Evolutionary conservation across 148 eudicot genomes (phyloP).

Genomic region (Chenopodium quinoa): DNA sequence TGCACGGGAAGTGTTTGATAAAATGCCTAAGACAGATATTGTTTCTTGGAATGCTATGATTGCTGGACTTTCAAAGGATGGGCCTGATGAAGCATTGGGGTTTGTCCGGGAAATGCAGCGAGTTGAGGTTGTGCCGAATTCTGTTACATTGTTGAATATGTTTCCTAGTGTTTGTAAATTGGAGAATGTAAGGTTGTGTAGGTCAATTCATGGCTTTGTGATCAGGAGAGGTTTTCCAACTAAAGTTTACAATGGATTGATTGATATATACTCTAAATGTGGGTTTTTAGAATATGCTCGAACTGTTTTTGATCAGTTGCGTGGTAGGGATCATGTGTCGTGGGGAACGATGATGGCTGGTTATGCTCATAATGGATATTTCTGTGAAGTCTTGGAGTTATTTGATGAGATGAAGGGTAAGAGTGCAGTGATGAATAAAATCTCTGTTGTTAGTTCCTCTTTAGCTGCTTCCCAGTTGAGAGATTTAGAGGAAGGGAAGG

Average conservation of each 20-base stretch:
- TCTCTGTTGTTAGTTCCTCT: conserved; percentile 55
- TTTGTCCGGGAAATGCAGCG: conserved; percentile 46
- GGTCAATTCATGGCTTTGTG: conserved; percentile 52
- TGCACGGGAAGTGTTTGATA: conserved; percentile 59
- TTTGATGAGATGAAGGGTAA: conserved; percentile 48
- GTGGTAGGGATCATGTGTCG: conserved; percentile 48
- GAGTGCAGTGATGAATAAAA: conserved; percentile 45
- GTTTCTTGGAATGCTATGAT: conserved; percentile 73
- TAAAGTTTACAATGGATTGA: conserved; percentile 59
- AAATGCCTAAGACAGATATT: conserved; percentile 58
- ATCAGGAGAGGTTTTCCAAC: conserved; percentile 39
- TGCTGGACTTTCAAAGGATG: conserved; percentile 53
- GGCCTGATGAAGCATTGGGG: conserved; percentile 28
- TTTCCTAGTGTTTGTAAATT: conserved; percentile 58
- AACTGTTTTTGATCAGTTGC: conserved; percentile 46
- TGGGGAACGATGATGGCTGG: conserved; percentile 85
- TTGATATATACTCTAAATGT: conserved; percentile 64
- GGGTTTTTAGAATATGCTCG: conserved; percentile 38
- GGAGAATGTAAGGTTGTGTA: conserved; percentile 41
- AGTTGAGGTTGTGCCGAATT: conserved; percentile 44
- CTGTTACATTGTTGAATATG: conserved; percentile 66
- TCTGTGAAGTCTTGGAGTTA: conserved; percentile 44
- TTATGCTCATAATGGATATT: conserved; percentile 50
- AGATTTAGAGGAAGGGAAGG: conserved; percentile 53
- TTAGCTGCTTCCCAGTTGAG: conserved; percentile 63